Evolutionary conservation across 78 protist genomes (phyloP).

Genomic region (Dictyostelium firmibasis): DNA sequence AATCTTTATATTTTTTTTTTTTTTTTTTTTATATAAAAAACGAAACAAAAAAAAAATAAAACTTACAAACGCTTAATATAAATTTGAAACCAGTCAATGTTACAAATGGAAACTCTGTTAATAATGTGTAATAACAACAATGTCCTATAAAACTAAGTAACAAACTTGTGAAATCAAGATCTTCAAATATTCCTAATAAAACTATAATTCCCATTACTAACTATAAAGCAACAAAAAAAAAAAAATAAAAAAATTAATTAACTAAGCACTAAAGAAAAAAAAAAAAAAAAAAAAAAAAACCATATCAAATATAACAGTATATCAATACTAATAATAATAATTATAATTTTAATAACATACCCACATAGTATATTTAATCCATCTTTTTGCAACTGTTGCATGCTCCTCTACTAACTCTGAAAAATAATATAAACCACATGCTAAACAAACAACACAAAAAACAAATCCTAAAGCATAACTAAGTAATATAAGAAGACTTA

Average conservation of each 20-base stretch:
- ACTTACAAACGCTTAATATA: conserved; percentile 38
- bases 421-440: conserved; percentile 72
- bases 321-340: too few species aligned
- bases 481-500: conserved; percentile 11
- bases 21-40: background rate
- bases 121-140: conserved; percentile 14
- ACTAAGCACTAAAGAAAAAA: too few species aligned
- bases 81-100: conserved; percentile 53
- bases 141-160: conserved; percentile 21
- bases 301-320: too few species aligned
- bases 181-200: conserved; percentile 39
- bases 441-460: conserved; percentile 60
- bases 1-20: too few species aligned
- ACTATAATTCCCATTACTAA: background rate
- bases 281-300: too few species aligned
- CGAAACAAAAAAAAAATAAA: background rate
- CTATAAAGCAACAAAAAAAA: background rate
- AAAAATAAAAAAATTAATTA: background rate
- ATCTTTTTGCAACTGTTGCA: conserved; percentile 62
- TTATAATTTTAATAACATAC: too few species aligned
- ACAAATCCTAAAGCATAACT: conserved; percentile 6
- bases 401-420: conserved; percentile 71
- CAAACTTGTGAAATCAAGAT: conserved; percentile 9
- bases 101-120: conserved; percentile 73
- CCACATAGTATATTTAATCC: conserved; percentile 59